Base-by-base conservation (phyloP, 106 monocot genomes). In the Ottelia alismoides region DNA sequence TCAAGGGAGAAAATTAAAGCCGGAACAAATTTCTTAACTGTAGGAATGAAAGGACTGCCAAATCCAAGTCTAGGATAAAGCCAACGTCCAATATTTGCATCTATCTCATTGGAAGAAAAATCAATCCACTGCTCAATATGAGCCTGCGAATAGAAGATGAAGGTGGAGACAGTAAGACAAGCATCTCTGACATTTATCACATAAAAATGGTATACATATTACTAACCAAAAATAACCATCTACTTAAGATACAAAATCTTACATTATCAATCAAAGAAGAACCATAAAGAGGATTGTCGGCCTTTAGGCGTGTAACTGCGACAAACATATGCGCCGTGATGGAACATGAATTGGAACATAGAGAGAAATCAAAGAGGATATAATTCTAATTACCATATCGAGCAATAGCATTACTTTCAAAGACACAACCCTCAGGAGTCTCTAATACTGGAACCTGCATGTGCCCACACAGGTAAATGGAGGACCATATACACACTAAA, bases 341-440 rank as follows among this genome's bases (percentile, higher is more conserved):
- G n/a, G n/a, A n/a, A n/a, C n/a, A n/a, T n/a, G n/a, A n/a, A n/a
- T n/a, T n/a, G n/a, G n/a, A n/a, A n/a, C n/a, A n/a, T n/a, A n/a
- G n/a, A n/a, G n/a, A n/a, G n/a, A n/a, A n/a, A 28, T 56, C 31
- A 22, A 23, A 0, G 56, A 45, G 16, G 21, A 28, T 18, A 26
- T 25, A 30, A 2, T 12, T 19, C 6, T 11, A 10, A 1, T 49
- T 91, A 91, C 91, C 75, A 53, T 78, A 81, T 7, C 91, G 80
- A 28, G 91, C 81, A 27, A 91, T 85, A 2, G 91, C 68, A 73
- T 91, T 81, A 52, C 91, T 91, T 65, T 91, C 84, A 71, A 85
- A 85, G 47, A 91, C 21, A 27, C 76, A 47, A 28, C 91, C 91
- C 43, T 85, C 91, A 62, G 91, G 81, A 25, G 85, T 85, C 47